A percentile compares a stretch with the other conserved stretches of the same genome.
These are phyloP conservation scores for Meripilus lineatus DNA, from an alignment of 1,284 basidiomycete species.

Conservation along the genomic window DNA sequence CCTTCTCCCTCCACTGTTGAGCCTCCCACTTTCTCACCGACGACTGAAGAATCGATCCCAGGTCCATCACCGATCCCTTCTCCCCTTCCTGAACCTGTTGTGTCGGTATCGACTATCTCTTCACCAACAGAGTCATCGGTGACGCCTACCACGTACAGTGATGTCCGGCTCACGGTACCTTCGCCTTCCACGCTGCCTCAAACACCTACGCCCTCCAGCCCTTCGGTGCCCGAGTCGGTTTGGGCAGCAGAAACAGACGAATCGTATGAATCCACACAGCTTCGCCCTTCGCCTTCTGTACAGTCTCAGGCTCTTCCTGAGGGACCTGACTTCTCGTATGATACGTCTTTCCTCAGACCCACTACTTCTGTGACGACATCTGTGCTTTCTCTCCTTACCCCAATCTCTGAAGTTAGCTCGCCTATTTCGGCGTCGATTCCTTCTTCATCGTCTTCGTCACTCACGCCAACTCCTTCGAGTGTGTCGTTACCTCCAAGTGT, in stretches of 20 bases:
- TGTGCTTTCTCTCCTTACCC: slow-evolving; percentile 20
- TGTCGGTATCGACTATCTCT: slow-evolving; percentile 21
- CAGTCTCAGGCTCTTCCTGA: slow-evolving; percentile 53
- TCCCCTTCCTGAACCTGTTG: slow-evolving; percentile 16
- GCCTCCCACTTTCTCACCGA: slow-evolving; percentile 9
- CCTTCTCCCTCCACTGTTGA: slow-evolving; percentile 10
- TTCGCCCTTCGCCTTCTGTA: slow-evolving; percentile 62
- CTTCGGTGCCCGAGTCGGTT: slow-evolving; percentile 36
- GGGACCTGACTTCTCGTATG: slow-evolving; percentile 56
- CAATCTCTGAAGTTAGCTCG: slow-evolving; percentile 33
- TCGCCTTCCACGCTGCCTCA: slow-evolving; percentile 17
- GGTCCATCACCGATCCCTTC: slow-evolving; percentile 20
- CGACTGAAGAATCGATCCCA: slow-evolving; percentile 16
- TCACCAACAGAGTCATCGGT: slow-evolving; percentile 32
- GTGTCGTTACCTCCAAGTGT: slow-evolving; percentile 24
- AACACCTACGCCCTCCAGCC: slow-evolving; percentile 24
- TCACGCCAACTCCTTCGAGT: slow-evolving; percentile 26
- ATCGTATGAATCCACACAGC: slow-evolving; percentile 66
- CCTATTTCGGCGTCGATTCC: slow-evolving; percentile 18
- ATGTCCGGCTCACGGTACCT: slow-evolving; percentile 26
- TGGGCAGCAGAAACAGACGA: slow-evolving; percentile 58
- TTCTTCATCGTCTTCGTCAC: slow-evolving; percentile 21
- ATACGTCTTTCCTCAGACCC: slow-evolving; percentile 41
- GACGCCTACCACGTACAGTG: slow-evolving; percentile 25
- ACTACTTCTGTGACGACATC: slow-evolving; percentile 32